These are phyloP conservation scores for Vitis rotundifolia DNA, from an alignment of 164 flowering plant genomes.

Conservation along the genomic window DNA sequence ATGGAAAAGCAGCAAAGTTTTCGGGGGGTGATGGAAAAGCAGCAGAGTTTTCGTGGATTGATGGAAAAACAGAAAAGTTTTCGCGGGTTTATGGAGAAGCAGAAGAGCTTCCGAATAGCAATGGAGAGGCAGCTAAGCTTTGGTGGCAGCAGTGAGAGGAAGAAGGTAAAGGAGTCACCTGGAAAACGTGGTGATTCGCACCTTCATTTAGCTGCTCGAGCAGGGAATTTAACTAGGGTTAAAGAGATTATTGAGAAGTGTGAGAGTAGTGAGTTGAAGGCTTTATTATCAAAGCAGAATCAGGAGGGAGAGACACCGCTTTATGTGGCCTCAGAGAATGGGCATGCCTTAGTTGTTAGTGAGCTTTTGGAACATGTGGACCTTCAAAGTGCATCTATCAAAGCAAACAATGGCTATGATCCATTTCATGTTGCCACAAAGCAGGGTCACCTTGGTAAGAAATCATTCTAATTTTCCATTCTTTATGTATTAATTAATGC, in stretches of 20 bases:
- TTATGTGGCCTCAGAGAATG: slow-evolving; percentile 86
- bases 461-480: not conserved
- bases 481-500: not conserved
- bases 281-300: slow-evolving; percentile 56
- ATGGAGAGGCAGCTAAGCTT: slow-evolving; percentile 73
- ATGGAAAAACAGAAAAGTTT: slow-evolving; percentile 53
- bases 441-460: slow-evolving; percentile 85
- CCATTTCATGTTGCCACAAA: slow-evolving; percentile 94
- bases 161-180: slow-evolving; percentile 66
- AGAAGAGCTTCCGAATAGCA: slow-evolving; percentile 56
- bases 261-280: slow-evolving; percentile 29
- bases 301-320: slow-evolving; percentile 81
- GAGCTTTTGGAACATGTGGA: slow-evolving; percentile 73
- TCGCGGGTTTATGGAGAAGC: slow-evolving; percentile 51
- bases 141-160: slow-evolving; percentile 50
- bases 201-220: slow-evolving; percentile 76
- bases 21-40: slow-evolving; percentile 18
- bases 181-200: slow-evolving; percentile 82
- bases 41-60: slow-evolving; percentile 38
- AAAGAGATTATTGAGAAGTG: slow-evolving; percentile 60
- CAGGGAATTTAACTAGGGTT: slow-evolving; percentile 61
- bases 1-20: slow-evolving; percentile 17
- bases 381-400: slow-evolving; percentile 57
- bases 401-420: slow-evolving; percentile 77
- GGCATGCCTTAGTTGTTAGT: slow-evolving; percentile 53